Percentiles rank a stretch among this genome's conserved stretches.
These are phyloP conservation scores for Aphanomyces stellatus DNA, from an alignment of 352 stramenopile species.

Conservation along the genomic window DNA sequence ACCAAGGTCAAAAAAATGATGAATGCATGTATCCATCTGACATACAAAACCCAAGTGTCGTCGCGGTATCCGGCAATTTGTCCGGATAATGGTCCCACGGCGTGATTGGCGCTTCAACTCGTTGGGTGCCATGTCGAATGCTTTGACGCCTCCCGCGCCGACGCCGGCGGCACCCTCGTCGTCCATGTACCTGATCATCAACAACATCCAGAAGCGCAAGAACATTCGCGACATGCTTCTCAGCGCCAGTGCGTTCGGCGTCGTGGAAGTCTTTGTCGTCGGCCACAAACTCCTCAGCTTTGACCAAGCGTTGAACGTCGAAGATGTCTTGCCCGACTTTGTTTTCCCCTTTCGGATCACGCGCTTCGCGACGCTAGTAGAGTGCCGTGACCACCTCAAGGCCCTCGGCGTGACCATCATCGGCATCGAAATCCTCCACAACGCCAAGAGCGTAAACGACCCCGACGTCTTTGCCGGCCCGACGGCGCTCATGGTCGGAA, in stretches of 20 bases:
- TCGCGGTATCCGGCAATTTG: too few relatives aligned
- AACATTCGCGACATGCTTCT: constrained; percentile 85
- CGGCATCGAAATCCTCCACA: constrained; percentile 90
- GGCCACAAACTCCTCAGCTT: constrained; percentile 68
- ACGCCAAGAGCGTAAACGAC: constrained; percentile 65
- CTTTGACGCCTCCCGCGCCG: neutral
- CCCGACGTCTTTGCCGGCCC: constrained; percentile 53
- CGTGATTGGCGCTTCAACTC: too few relatives aligned
- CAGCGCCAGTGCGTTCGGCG: constrained; percentile 76
- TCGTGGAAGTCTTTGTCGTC: constrained; percentile 78
- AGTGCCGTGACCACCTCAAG: constrained; percentile 63
- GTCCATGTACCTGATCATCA: constrained; percentile 87
- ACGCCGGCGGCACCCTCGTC: too few relatives aligned
- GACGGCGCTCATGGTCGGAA: constrained; percentile 93
- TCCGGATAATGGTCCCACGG: too few relatives aligned
- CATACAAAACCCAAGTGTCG: too few relatives aligned
- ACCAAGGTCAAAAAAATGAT: too few relatives aligned
- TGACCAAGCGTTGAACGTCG: constrained; percentile 45
- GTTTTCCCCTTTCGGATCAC: constrained; percentile 43
- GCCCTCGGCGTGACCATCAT: constrained; percentile 68
- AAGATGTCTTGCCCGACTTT: constrained; percentile 45
- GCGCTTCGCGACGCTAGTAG: constrained; percentile 67
- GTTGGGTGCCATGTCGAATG: too few relatives aligned
- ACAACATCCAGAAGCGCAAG: constrained; percentile 89
- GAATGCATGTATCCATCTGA: too few relatives aligned